A percentile compares a stretch with the other conserved stretches of the same genome.
Evolutionary conservation across 139 green algal genomes (phyloP).

Genomic region (Astrephomene gubernaculifera): DNA sequence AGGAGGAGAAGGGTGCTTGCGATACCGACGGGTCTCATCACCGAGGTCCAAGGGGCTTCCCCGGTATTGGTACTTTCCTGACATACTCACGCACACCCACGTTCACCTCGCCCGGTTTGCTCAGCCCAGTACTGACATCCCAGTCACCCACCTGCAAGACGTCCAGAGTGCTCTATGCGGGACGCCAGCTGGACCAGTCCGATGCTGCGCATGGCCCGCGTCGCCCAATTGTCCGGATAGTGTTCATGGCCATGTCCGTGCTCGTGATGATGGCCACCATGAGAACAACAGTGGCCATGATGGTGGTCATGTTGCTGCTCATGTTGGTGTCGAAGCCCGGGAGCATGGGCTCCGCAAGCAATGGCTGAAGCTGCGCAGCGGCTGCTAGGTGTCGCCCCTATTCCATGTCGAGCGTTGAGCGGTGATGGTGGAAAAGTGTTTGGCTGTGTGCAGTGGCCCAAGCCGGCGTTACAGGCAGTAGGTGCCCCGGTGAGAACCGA

Average conservation of each 20-base stretch:
- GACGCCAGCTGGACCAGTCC: conserved; percentile 57
- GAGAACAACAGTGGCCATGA: neutral
- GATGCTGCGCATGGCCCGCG: conserved; percentile 43
- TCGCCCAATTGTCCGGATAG: conserved; percentile 50
- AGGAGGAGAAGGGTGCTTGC: too few relatives aligned
- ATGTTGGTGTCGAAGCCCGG: neutral
- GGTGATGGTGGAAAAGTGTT: too few relatives aligned
- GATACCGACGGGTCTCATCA: too few relatives aligned
- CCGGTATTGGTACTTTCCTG: too few relatives aligned
- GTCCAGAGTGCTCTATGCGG: conserved; percentile 54
- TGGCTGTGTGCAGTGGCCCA: too few relatives aligned
- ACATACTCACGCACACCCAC: too few relatives aligned
- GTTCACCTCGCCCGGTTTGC: neutral
- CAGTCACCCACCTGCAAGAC: conserved; percentile 31
- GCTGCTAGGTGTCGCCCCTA: too few relatives aligned
- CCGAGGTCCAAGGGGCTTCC: too few relatives aligned
- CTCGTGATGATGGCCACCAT: neutral
- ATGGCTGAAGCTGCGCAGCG: too few relatives aligned
- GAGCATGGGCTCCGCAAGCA: neutral
- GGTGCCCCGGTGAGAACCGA: too few relatives aligned
- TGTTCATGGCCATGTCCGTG: conserved; percentile 31
- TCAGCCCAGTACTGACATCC: neutral
- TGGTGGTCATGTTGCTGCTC: neutral
- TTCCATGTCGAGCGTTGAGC: too few relatives aligned
- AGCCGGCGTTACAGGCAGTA: too few relatives aligned